Evolutionary conservation across 1,284 basidiomycete genomes (phyloP).

Genomic region (Hypsizygus ulmarius): DNA sequence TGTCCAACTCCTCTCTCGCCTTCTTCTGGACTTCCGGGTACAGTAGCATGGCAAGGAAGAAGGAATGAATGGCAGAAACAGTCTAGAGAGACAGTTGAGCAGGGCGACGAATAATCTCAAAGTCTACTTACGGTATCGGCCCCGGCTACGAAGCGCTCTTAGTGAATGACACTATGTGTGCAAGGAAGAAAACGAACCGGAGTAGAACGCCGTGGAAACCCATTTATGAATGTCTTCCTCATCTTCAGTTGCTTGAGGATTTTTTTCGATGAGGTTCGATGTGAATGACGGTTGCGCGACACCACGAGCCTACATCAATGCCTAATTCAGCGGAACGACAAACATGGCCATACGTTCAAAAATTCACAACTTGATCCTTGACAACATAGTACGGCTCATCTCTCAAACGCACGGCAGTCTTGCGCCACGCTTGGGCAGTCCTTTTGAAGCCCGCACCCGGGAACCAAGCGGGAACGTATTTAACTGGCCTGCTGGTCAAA

Average conservation of each 20-base stretch:
- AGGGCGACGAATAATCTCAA: background rate
- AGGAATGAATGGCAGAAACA: conserved; percentile 11
- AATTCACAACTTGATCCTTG: conserved; percentile 41
- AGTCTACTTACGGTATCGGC: conserved; percentile 9
- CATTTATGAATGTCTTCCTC: conserved; percentile 11
- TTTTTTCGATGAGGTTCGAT: conserved; percentile 6
- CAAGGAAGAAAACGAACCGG: conserved; percentile 5
- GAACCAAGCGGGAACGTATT: conserved; percentile 46
- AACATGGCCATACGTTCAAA: background rate
- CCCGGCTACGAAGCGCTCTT: conserved; percentile 2
- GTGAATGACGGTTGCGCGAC: conserved; percentile 34
- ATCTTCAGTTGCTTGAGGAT: background rate
- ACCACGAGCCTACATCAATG: conserved; percentile 29
- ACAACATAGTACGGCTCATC: conserved; percentile 38
- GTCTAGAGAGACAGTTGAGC: conserved; percentile 4
- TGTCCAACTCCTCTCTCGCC: conserved; percentile 47
- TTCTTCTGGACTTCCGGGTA: conserved; percentile 32
- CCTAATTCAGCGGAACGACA: background rate
- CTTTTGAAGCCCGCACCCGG: conserved; percentile 47
- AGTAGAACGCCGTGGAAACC: conserved; percentile 9
- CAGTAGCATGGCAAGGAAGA: conserved; percentile 29
- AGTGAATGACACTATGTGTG: background rate
- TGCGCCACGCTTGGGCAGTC: conserved; percentile 35
- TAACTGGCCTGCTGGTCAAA: conserved; percentile 30
- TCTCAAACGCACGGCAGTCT: conserved; percentile 33